phyloP scores from a whole-genome alignment of 805 yeast species.

The Komagataella populi region DNA sequence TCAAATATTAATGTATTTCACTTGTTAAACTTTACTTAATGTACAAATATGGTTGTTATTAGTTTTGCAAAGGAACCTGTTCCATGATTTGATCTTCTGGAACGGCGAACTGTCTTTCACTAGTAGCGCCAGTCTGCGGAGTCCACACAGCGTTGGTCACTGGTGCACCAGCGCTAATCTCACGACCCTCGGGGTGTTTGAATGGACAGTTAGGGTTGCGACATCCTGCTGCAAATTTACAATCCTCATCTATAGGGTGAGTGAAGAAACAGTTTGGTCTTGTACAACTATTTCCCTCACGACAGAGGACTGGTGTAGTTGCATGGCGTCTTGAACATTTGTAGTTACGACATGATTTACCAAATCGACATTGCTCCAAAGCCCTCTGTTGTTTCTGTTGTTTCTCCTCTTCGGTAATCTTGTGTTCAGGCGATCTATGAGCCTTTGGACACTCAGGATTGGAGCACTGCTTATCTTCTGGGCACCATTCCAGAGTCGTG shows the following conservation, averaged over 20 bases:
- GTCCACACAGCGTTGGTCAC: conserved; percentile 19
- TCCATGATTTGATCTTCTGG: conserved; percentile 65
- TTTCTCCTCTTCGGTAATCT: conserved; percentile 12
- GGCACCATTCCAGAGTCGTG: conserved; percentile 61
- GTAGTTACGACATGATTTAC: conserved; percentile 60
- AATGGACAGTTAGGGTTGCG: conserved; percentile 58
- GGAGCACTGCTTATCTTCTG: conserved; percentile 49
- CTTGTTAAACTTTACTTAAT: background rate
- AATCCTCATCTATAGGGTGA: conserved; percentile 69
- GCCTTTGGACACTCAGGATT: conserved; percentile 56
- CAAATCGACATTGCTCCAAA: conserved; percentile 76
- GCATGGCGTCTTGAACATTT: conserved; percentile 83
- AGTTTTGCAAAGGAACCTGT: conserved; percentile 40
- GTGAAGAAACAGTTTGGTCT: conserved; percentile 73
- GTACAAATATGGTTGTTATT: background rate
- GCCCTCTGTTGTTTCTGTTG: conserved; percentile 29
- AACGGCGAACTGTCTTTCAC: conserved; percentile 62
- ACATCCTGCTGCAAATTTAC: conserved; percentile 72
- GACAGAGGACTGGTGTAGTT: conserved; percentile 55
- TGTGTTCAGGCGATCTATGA: conserved; percentile 62
- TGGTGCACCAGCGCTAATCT: conserved; percentile 12
- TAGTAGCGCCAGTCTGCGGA: conserved; percentile 23
- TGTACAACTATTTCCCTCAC: conserved; percentile 68
- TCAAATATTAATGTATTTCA: conserved; percentile 6
- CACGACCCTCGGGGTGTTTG: conserved; percentile 74